These are phyloP conservation scores for Mycosphaerelloides madeirae DNA, from an alignment of 2,329 filamentous ascomycete species.

Conservation along the genomic window DNA sequence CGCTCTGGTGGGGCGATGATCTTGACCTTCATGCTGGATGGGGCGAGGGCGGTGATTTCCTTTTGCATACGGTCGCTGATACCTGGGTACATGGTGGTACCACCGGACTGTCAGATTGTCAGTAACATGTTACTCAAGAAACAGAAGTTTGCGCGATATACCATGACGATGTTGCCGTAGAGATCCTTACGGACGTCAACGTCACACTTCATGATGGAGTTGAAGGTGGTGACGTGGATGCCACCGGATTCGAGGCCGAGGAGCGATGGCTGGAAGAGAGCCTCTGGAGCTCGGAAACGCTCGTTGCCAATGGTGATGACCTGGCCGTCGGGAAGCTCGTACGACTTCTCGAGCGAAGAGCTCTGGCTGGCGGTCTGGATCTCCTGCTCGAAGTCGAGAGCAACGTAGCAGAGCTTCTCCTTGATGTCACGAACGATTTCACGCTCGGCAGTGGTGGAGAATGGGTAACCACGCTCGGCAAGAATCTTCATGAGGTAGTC, in stretches of 20 bases:
- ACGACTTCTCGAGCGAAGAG: slow-evolving; percentile 98
- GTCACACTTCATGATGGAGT: slow-evolving; percentile 99
- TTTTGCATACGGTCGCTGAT: slow-evolving; percentile 99
- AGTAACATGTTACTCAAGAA: slow-evolving; percentile 23
- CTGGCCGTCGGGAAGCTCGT: slow-evolving; percentile 98
- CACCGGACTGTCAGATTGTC: slow-evolving; percentile 72
- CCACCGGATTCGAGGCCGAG: slow-evolving; percentile 97
- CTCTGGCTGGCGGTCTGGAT: slow-evolving; percentile 99
- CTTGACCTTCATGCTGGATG: slow-evolving; percentile 99
- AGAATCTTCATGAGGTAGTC: slow-evolving; percentile 99
- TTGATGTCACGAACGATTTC: slow-evolving; percentile 99
- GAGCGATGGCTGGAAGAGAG: slow-evolving; percentile 98
- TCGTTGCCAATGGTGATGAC: slow-evolving; percentile 99
- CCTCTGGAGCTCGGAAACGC: slow-evolving; percentile 99
- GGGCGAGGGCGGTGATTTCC: slow-evolving; percentile 98
- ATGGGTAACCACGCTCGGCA: slow-evolving; percentile 97
- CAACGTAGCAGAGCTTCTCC: slow-evolving; percentile 99
- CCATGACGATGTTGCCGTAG: slow-evolving; percentile 99
- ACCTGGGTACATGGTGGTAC: slow-evolving; percentile 99
- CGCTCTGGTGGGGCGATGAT: slow-evolving; percentile 99
- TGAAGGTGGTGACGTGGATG: slow-evolving; percentile 99
- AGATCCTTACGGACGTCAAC: slow-evolving; percentile 99
- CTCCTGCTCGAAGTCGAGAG: slow-evolving; percentile 99
- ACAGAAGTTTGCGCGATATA: slow-evolving; percentile 49
- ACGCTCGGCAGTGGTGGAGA: slow-evolving; percentile 99